Evolutionary conservation across 306 rosid genomes (phyloP).

Genomic region (Castanea sativa): DNA sequence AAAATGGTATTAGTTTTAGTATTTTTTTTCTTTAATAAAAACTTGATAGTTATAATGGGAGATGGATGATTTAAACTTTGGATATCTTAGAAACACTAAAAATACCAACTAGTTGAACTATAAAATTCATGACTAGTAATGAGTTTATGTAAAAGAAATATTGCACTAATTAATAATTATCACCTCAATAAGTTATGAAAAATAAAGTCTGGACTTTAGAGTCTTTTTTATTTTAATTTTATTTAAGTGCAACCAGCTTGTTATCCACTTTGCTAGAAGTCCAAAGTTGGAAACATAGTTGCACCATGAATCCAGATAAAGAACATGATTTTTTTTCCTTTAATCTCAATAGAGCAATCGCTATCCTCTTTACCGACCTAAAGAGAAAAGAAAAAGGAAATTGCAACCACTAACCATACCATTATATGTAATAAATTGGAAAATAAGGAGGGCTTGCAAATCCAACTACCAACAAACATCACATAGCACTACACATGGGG

Average conservation of each 20-base stretch:
- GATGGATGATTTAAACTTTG: too few relatives aligned
- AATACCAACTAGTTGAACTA: too few relatives aligned
- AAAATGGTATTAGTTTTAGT: too few relatives aligned
- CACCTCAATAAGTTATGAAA: too few relatives aligned
- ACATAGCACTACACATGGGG: slow-evolving; percentile 13
- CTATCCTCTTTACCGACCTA: neutral
- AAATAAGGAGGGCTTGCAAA: slow-evolving; percentile 1
- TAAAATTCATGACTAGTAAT: too few relatives aligned
- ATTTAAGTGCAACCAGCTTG: slow-evolving; percentile 31
- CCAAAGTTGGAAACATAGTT: neutral
- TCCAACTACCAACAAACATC: slow-evolving; percentile 11
- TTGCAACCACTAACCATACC: slow-evolving; percentile 9
- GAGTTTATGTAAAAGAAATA: too few relatives aligned
- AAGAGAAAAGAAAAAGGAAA: neutral
- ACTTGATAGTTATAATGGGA: too few relatives aligned
- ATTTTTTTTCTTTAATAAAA: too few relatives aligned
- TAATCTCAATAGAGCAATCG: neutral
- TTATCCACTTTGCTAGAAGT: slow-evolving; percentile 23
- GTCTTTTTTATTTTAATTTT: neutral
- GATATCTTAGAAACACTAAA: too few relatives aligned
- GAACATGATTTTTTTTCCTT: neutral
- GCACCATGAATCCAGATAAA: neutral
- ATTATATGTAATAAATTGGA: neutral
- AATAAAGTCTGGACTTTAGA: too few relatives aligned
- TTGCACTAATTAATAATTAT: too few relatives aligned